These are phyloP conservation scores for Colletotrichum spaethianum DNA, from an alignment of 2,329 filamentous ascomycete genomes.

Conservation along the genomic window DNA sequence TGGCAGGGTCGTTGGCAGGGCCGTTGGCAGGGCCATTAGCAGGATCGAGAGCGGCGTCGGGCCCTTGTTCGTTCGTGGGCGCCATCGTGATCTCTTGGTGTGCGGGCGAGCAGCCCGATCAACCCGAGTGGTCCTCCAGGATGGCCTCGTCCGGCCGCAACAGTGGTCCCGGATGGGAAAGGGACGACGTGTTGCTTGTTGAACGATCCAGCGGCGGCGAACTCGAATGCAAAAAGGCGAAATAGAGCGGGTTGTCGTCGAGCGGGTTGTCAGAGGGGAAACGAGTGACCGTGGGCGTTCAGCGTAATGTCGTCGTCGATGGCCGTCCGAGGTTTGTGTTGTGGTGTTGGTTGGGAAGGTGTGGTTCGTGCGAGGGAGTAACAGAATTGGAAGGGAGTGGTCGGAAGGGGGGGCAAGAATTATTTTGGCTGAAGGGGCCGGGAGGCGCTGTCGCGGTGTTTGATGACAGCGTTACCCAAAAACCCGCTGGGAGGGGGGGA, in stretches of 20 bases:
- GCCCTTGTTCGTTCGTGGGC: conserved; percentile 37
- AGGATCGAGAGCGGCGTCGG: conserved; percentile 11
- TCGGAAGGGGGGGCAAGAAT: conserved; percentile 42
- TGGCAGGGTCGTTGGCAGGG: conserved; percentile 25
- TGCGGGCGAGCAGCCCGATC: conserved; percentile 52
- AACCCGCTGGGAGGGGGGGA: conserved; percentile 38
- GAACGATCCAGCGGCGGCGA: conserved; percentile 23
- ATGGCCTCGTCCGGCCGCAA: conserved; percentile 51
- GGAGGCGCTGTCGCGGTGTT: conserved; percentile 41
- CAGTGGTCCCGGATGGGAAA: conserved; percentile 33
- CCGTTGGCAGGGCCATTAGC: conserved; percentile 4
- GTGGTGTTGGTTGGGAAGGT: conserved; percentile 34
- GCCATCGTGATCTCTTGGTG: conserved; percentile 47
- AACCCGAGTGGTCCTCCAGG: conserved; percentile 58
- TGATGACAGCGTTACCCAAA: conserved; percentile 42
- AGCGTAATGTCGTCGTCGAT: conserved; percentile 36
- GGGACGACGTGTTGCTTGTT: background rate
- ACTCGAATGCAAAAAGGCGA: conserved; percentile 7
- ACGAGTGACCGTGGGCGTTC: conserved; percentile 38
- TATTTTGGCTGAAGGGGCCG: conserved; percentile 41
- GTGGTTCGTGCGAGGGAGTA: conserved; percentile 41
- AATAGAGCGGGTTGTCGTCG: conserved; percentile 7
- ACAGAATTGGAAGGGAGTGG: conserved; percentile 40
- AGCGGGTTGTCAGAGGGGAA: conserved; percentile 14
- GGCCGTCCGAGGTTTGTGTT: conserved; percentile 36